Evolutionary conservation across 345 rosid genomes (phyloP).

Genomic region (Euphorbia lathyris): DNA sequence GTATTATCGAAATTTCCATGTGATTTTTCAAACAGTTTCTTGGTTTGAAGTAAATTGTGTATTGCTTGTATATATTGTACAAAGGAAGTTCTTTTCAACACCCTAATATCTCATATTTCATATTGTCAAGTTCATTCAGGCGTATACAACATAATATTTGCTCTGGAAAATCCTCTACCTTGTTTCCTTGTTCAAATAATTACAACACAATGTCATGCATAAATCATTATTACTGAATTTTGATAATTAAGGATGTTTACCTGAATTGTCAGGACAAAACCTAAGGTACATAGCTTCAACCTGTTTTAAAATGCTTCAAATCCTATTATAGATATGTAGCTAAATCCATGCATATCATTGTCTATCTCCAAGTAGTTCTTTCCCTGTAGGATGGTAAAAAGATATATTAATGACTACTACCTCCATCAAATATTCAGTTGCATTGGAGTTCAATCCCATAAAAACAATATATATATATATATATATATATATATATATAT

Average conservation of each 20-base stretch:
- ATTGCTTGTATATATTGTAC: too few species aligned
- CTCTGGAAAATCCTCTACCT: conserved; percentile 91
- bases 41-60: too few species aligned
- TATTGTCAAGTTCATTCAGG: conserved; percentile 70
- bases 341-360: conserved; percentile 91
- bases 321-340: conserved; percentile 89
- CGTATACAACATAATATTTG: conserved; percentile 79
- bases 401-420: neutral
- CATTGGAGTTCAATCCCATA: neutral
- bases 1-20: too few species aligned
- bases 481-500: too few species aligned
- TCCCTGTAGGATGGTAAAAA: conserved; percentile 46
- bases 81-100: too few species aligned
- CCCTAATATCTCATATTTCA: conserved; percentile 65
- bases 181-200: conserved; percentile 59
- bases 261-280: conserved; percentile 96
- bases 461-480: too few species aligned
- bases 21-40: too few species aligned
- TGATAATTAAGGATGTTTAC: conserved; percentile 22
- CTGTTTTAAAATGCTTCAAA: conserved; percentile 77
- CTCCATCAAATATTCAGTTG: too few species aligned
- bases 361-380: conserved; percentile 86
- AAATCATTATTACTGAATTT: neutral
- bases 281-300: conserved; percentile 69
- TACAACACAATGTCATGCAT: neutral